Conservation (phyloP, 1,284 basidiomycete species). For the Coniferiporia weirii region DNA sequence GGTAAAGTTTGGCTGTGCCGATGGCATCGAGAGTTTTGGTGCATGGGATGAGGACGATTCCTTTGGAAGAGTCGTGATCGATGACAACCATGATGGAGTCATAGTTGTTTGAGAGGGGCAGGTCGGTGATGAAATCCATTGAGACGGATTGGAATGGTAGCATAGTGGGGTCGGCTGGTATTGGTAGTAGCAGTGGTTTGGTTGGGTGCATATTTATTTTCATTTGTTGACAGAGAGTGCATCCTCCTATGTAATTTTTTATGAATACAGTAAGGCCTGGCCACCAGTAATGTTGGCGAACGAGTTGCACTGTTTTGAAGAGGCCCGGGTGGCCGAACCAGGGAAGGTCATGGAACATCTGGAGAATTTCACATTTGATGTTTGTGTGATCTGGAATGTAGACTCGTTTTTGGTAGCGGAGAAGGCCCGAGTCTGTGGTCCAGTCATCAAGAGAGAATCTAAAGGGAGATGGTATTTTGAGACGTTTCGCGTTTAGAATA, state of each 20-base stretch:
- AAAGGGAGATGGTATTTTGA: background rate
- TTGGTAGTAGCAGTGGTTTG: slow-evolving; percentile 7
- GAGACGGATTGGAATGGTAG: slow-evolving; percentile 22
- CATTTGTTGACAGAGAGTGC: slow-evolving; percentile 33
- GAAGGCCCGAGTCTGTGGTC: slow-evolving; percentile 14
- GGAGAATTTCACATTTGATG: slow-evolving; percentile 24
- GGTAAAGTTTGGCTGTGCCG: background rate
- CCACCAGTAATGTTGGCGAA: slow-evolving; percentile 40
- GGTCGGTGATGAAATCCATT: slow-evolving; percentile 32
- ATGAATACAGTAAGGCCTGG: slow-evolving; percentile 30
- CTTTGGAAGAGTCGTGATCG: background rate
- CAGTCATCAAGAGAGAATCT: slow-evolving; percentile 13
- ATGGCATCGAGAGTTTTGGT: slow-evolving; percentile 24
- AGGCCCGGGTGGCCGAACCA: slow-evolving; percentile 38
- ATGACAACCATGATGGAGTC: background rate
- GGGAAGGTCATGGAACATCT: slow-evolving; percentile 27
- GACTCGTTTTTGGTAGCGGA: slow-evolving; percentile 16
- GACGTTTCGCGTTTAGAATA: too few relatives aligned
- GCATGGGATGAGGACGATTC: background rate
- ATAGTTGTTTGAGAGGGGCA: background rate
- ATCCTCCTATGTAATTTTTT: slow-evolving; percentile 32
- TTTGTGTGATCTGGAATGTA: slow-evolving; percentile 24
- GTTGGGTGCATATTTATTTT: slow-evolving; percentile 26
- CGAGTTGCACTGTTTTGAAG: slow-evolving; percentile 32
- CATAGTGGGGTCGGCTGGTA: background rate